Evolutionary conservation across 495 filamentous ascomycete species (phyloP), one percentile per base, ranked within the genome.

Genomic region (Pyrenopolyporus hunteri): DNA sequence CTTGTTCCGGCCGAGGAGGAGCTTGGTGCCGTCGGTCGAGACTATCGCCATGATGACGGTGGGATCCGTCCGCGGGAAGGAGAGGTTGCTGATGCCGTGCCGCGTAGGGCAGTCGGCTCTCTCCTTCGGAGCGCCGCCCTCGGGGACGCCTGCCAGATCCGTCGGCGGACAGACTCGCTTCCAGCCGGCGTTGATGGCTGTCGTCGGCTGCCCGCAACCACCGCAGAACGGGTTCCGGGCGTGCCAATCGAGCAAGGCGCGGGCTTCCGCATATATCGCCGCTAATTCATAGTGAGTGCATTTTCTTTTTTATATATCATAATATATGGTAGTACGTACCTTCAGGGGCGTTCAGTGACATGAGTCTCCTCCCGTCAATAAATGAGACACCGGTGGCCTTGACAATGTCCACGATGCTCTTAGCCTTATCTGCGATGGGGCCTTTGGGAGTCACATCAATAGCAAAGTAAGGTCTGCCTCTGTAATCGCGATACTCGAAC

Each of bases 1-100:
- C 68, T 88, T 89, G 64, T 89, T 85, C 2, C 94, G 88, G 25
- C 94, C 94, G 0, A 98, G 88, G 2, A 98, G 84, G 11, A 97
- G 68, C 22, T 87, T 84, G 64, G 85, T 83, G 28, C 84, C 85
- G 66, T 93, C 88, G 33, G 82, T 74, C 35, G 87, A 91, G 32
- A 97, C 79, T 10, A 97, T 85, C 2, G 93, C 95, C 80, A 96
- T 92, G 73, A 98, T 98, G 56, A 98, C 88, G 3, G 92, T 97
- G 2, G 93, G 93, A 70, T 98, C 93, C 7, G 93, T 97, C 35
- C 95, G 89, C 7, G 94, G 94, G 80, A 98, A 98, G 52, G 80
- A 84, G 43, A 96, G 79, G 76, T 97, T 97, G 22, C 89, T 89
- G 55, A 91, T 74, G 14, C 87, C 88, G 10, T 81, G 85, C 20